These are phyloP conservation scores for Phlyctochytrium bullatum DNA, from an alignment of 192 early-diverging fungal genomes.

Conservation along the genomic window DNA sequence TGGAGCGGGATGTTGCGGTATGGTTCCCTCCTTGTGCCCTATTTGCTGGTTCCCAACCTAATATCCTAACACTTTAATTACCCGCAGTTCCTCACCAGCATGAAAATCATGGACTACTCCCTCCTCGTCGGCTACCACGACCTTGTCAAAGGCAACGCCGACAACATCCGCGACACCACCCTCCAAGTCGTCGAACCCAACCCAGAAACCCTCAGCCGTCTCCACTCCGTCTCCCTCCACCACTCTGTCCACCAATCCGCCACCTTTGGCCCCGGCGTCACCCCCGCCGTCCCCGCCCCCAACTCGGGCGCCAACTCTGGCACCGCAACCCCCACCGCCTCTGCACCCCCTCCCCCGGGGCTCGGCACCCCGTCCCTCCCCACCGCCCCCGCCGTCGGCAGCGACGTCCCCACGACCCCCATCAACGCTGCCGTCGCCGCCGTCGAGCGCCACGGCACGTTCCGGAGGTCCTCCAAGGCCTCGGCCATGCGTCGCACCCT, in stretches of 20 bases:
- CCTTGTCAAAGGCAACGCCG: constrained; percentile 67
- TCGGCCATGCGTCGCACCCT: constrained; percentile 11
- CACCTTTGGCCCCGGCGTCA: neutral
- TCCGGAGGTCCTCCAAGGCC: constrained; percentile 11
- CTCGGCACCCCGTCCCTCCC: neutral
- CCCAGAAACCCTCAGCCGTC: constrained; percentile 12
- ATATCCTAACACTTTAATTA: neutral
- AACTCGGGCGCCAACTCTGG: neutral
- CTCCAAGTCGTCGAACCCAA: constrained; percentile 79
- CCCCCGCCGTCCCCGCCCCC: neutral
- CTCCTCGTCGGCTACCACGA: constrained; percentile 92
- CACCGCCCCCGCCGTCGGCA: neutral
- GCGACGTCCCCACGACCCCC: too few relatives aligned
- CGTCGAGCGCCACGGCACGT: constrained; percentile 6
- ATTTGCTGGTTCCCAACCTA: neutral
- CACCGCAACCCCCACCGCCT: neutral
- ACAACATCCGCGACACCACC: constrained; percentile 89
- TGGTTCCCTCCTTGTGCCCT: constrained; percentile 15
- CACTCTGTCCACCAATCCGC: neutral
- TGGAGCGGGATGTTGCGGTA: constrained; percentile 82
- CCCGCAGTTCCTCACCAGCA: constrained; percentile 62
- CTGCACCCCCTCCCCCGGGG: neutral
- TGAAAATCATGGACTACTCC: constrained; percentile 98
- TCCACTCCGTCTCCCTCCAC: neutral
- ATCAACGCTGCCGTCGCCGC: neutral